Conservation (phyloP, 2,329 filamentous ascomycete species). For the Penicillium sp. region DNA sequence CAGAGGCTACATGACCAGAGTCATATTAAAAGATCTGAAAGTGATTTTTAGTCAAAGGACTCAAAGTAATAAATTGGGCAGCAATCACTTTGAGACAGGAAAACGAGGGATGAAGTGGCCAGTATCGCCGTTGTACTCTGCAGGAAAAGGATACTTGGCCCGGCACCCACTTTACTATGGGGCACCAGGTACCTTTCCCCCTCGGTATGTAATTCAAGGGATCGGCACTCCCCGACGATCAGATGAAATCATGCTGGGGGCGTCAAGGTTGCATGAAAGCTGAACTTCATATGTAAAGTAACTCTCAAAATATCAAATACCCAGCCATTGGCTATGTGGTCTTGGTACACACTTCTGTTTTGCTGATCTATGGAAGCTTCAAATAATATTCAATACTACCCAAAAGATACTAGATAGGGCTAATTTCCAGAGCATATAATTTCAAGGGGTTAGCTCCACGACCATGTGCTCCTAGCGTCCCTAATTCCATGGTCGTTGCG, state of each 20-base stretch:
- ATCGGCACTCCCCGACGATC: conserved; percentile 17
- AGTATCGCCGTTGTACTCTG: conserved; percentile 11
- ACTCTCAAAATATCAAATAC: no score
- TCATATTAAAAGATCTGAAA: neutral
- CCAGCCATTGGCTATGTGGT: no score
- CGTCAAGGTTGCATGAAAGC: neutral
- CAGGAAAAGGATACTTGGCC: conserved; percentile 20
- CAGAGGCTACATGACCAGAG: conserved; percentile 20
- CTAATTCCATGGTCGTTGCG: neutral
- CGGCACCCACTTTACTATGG: conserved; percentile 16
- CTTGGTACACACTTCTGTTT: no score
- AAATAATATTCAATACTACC: neutral
- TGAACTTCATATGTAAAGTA: neutral
- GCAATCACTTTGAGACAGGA: conserved; percentile 21
- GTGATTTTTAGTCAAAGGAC: neutral
- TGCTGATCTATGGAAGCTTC: neutral
- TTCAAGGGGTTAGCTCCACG: neutral
- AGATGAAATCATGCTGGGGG: conserved; percentile 12
- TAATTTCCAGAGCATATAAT: neutral
- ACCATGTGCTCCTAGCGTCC: conserved; percentile 1
- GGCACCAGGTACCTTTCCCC: conserved; percentile 15
- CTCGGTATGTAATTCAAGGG: conserved; percentile 23
- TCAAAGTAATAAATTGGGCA: conserved; percentile 16
- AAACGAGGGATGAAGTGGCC: conserved; percentile 25
- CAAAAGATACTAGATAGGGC: no score